phyloP scores from a whole-genome alignment of 2,329 filamentous ascomycete species.

The Paecilomyces fulvus region DNA sequence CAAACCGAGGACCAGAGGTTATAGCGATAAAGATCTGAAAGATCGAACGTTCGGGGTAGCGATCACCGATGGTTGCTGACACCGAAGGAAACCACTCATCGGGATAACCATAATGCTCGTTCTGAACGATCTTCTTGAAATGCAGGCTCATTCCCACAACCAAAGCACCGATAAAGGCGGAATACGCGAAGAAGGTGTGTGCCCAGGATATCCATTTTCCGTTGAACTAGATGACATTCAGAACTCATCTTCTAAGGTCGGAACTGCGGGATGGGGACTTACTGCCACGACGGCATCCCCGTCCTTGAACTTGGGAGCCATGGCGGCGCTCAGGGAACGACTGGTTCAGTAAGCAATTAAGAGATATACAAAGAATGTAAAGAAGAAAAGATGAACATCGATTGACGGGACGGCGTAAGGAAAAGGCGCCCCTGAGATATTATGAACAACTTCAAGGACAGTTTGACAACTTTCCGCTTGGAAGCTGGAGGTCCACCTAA shows the following conservation, averaged over 20 bases:
- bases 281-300: constrained; percentile 55
- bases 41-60: constrained; percentile 91
- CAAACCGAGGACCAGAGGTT: constrained; percentile 87
- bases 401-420: background rate
- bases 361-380: constrained; percentile 6
- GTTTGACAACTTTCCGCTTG: constrained; percentile 3
- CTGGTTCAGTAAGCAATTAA: constrained; percentile 6
- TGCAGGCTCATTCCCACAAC: constrained; percentile 73
- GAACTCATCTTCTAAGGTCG: constrained; percentile 11
- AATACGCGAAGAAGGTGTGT: constrained; percentile 76
- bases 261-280: constrained; percentile 18
- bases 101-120: constrained; percentile 90
- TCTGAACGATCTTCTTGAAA: constrained; percentile 95
- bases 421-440: background rate
- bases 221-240: constrained; percentile 51
- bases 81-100: constrained; percentile 96
- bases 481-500: constrained; percentile 8
- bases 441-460: background rate
- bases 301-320: constrained; percentile 55
- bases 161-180: constrained; percentile 77
- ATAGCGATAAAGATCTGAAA: constrained; percentile 98
- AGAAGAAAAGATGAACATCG: constrained; percentile 8
- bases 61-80: constrained; percentile 92
- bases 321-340: constrained; percentile 28
- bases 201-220: constrained; percentile 85